phyloP scores from a whole-genome alignment of 1,139 yeast genomes.

The Pneumocystis jirovecii region DNA sequence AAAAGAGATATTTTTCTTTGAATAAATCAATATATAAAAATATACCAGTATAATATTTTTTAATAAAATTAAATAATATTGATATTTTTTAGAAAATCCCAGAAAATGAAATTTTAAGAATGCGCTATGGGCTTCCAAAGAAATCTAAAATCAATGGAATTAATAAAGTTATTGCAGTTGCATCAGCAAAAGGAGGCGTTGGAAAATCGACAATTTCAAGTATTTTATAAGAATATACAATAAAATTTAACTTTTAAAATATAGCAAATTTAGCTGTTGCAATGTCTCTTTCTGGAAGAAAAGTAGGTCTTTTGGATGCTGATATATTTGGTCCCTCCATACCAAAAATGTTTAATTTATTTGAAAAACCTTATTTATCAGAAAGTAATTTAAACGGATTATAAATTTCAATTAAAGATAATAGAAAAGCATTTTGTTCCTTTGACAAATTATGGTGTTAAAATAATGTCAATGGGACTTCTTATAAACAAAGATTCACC shows the following conservation, averaged over 20 bases:
- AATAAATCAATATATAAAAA: not conserved
- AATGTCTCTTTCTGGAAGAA: slow-evolving; percentile 38
- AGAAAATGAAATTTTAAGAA: slow-evolving; percentile 13
- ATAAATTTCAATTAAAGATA: slow-evolving; percentile 1
- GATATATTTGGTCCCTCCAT: slow-evolving; percentile 77
- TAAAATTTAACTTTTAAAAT: slow-evolving; percentile 7
- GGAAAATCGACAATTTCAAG: slow-evolving; percentile 40
- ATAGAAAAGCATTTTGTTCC: slow-evolving; percentile 47
- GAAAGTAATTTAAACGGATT: slow-evolving; percentile 16
- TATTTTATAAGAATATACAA: slow-evolving; percentile 12
- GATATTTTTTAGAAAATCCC: not conserved
- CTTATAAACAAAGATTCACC: slow-evolving; percentile 54
- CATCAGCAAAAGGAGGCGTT: slow-evolving; percentile 74
- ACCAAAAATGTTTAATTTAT: slow-evolving; percentile 50
- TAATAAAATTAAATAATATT: not conserved
- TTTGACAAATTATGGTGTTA: slow-evolving; percentile 58
- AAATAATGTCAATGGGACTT: slow-evolving; percentile 85
- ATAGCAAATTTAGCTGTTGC: slow-evolving; percentile 51
- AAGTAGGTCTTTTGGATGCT: slow-evolving; percentile 60
- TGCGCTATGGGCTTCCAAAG: slow-evolving; percentile 16
- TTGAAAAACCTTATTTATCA: slow-evolving; percentile 47
- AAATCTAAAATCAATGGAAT: slow-evolving; percentile 34
- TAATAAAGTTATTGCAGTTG: slow-evolving; percentile 45
- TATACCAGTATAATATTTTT: not conserved
- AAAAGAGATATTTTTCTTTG: not conserved